A percentile compares a stretch with the other conserved stretches of the same genome.
phyloP scores from a whole-genome alignment of 176 grass and related monocot species.

The Pharus latifolius region DNA sequence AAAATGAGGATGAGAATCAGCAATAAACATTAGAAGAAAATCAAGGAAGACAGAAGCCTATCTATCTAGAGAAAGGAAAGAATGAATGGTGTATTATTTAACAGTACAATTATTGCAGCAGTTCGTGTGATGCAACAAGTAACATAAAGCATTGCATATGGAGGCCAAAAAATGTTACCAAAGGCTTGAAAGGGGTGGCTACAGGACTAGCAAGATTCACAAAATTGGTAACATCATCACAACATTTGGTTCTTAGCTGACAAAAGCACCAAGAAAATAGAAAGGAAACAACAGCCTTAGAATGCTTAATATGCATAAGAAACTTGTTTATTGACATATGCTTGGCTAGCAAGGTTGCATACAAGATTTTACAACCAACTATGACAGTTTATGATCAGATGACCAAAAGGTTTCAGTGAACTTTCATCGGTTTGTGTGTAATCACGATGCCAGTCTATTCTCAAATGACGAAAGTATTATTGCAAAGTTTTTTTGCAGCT shows the following conservation, averaged over 20 bases:
- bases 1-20: constrained; percentile 21
- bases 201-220: neutral
- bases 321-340: neutral
- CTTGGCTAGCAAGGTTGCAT: neutral
- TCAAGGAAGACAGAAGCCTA: neutral
- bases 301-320: neutral
- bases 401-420: neutral
- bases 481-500: neutral
- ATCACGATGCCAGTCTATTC: neutral
- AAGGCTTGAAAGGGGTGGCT: neutral
- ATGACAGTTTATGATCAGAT: neutral
- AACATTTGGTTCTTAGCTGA: neutral
- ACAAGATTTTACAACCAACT: neutral
- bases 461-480: neutral
- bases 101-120: neutral
- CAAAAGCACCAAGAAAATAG: neutral
- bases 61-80: neutral
- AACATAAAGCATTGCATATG: too few species aligned
- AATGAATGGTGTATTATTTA: constrained; percentile 2
- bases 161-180: neutral
- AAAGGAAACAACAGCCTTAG: neutral
- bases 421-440: neutral
- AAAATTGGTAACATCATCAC: neutral
- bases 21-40: neutral
- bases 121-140: neutral